Base-by-base conservation (phyloP, 2,329 filamentous ascomycete genomes). In the Lachnellula arida region DNA sequence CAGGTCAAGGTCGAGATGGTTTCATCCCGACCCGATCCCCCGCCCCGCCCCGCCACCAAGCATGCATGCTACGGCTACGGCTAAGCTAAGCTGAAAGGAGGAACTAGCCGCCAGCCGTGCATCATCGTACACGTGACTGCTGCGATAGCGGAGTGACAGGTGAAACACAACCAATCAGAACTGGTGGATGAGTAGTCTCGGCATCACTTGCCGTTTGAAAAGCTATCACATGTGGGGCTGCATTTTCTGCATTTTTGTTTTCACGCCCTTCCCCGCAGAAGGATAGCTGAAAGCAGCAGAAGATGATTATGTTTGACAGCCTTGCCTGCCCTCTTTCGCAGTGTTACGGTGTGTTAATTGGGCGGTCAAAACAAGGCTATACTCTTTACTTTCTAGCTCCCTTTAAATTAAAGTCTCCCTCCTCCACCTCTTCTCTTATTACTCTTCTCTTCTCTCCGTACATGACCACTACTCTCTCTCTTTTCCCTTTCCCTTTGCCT, bases 131-230 rank as follows among this genome's bases (percentile, higher is more conserved):
- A 57, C 54, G 51, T 55, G 57, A 55, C 14, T 17, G 2, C 28
- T 46, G 48, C 54, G 51, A 55, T 51, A 57, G 43, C 54, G 48
- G 51, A 57, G 42, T 34, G 5, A 23, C 40, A 23, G 19, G 5
- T 17, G 7, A 23, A 6, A 19, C 2, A 2, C 42, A 8, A 2
- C 19, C 17, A 44, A 23, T 19, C 19, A 44, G n/a, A n/a, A n/a
- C n/a, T n/a, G n/a, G n/a, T n/a, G n/a, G 37, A 17, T 15, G 37
- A 40, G 37, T 28, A 28, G 28, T 9, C 7, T 28, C 8, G 28
- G 7, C 9, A 28, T 28, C 28, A 28, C 28, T 28, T 28, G 28
- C 28, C 28, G 7, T 28, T 28, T 28, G 8, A 28, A 28, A 25
- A 2, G 7, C 7, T 28, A 8, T 28, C 28, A 28, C 28, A 7